phyloP scores from a whole-genome alignment of 108 stramenopile genomes.

The Fistulifera solaris region DNA sequence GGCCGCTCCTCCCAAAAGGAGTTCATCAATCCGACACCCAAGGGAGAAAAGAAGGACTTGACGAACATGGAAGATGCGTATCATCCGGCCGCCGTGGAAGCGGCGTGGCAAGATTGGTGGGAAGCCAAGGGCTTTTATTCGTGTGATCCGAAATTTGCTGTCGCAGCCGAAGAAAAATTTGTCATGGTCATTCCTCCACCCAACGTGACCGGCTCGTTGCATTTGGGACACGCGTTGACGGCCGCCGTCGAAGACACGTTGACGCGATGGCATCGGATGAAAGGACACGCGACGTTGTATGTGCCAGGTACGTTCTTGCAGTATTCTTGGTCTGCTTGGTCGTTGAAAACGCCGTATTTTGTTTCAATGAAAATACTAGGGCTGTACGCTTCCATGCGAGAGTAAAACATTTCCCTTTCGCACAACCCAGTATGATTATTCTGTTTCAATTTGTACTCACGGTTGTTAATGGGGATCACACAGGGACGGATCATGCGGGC shows the following conservation, averaged over 20 bases:
- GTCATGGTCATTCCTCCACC: slow-evolving; percentile 99
- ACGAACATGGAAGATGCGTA: slow-evolving; percentile 83
- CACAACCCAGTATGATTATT: slow-evolving; percentile 9
- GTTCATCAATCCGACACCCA: slow-evolving; percentile 81
- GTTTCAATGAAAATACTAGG: too few relatives aligned
- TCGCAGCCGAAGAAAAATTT: slow-evolving; percentile 83
- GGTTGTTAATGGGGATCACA: neutral
- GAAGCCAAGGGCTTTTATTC: slow-evolving; percentile 86
- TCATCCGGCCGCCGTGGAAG: slow-evolving; percentile 92
- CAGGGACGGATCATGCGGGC: slow-evolving; percentile 98
- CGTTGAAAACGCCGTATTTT: too few relatives aligned
- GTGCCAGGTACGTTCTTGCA: slow-evolving; percentile 69
- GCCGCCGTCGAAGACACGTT: slow-evolving; percentile 97
- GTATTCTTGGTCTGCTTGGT: too few relatives aligned
- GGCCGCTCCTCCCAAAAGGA: slow-evolving; percentile 24
- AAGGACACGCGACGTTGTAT: slow-evolving; percentile 94
- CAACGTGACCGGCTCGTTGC: slow-evolving; percentile 96
- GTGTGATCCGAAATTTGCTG: slow-evolving; percentile 68
- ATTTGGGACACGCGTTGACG: slow-evolving; percentile 98
- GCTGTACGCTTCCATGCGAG: slow-evolving; percentile 15
- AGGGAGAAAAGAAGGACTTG: slow-evolving; percentile 81
- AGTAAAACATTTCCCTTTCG: slow-evolving; percentile 14
- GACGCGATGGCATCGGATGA: slow-evolving; percentile 98
- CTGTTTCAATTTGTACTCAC: slow-evolving; percentile 6
- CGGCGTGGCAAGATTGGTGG: slow-evolving; percentile 99